These are phyloP conservation scores for Trichoderma polysporum DNA, from an alignment of 2,329 filamentous ascomycete genomes.

Conservation along the genomic window DNA sequence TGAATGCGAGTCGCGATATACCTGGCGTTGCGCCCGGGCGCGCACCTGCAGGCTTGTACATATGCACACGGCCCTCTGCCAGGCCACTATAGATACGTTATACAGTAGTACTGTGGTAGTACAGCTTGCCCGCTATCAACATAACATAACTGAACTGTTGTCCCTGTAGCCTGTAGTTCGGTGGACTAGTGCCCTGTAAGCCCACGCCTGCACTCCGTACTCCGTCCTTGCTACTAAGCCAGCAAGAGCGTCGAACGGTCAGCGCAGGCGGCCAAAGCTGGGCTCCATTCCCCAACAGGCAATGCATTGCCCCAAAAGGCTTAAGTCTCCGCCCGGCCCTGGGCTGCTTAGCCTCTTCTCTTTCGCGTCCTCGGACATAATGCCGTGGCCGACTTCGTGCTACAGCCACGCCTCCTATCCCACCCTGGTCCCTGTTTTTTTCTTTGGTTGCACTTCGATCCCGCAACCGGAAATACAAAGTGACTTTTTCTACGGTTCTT, in stretches of 20 bases:
- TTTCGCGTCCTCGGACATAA: conserved; percentile 42
- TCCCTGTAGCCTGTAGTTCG: too few relatives aligned
- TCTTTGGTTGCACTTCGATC: neutral
- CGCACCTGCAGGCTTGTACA: neutral
- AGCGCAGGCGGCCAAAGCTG: neutral
- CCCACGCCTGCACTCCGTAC: too few relatives aligned
- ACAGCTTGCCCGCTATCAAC: neutral
- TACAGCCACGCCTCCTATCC: conserved; percentile 26
- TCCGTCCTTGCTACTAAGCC: too few relatives aligned
- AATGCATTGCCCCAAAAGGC: neutral
- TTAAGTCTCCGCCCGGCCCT: neutral
- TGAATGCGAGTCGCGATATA: neutral
- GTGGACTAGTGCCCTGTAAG: neutral
- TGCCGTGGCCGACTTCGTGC: conserved; percentile 36
- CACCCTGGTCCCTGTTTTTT: conserved; percentile 6
- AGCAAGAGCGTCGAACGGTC: too few relatives aligned
- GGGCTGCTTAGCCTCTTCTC: neutral
- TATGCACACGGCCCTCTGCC: neutral
- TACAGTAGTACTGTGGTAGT: too few relatives aligned
- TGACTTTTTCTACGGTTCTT: neutral
- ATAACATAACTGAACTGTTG: too few relatives aligned
- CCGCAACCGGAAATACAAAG: conserved; percentile 16
- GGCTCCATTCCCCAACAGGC: too few relatives aligned
- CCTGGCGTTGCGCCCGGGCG: neutral
- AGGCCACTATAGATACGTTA: too few relatives aligned